Evolutionary conservation across 192 early-diverging fungal species (phyloP), one percentile per base, ranked within the genome.

Genomic region (Backusella tarrabulga): DNA sequence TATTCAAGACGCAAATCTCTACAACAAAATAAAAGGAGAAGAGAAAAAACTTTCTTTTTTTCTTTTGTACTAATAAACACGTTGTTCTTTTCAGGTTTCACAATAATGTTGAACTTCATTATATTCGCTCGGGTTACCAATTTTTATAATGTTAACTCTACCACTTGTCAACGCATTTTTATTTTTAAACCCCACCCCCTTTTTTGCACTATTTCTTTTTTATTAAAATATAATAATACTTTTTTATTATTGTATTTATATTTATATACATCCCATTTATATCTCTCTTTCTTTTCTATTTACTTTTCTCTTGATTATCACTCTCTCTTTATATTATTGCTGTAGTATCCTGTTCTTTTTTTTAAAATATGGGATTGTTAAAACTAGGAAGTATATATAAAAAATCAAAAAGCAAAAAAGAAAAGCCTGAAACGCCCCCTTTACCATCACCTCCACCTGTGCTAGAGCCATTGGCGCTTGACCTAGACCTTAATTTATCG

Each of bases 381-480:
- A 75, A 75, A 23, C 19, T 75, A 8, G 66, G 66, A 44, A 75
- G 74, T 42, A 67, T 75, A 32, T 75, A 75, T n/a, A 75, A 75
- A 34, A 44, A 63, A 75, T 50, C 44, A 32, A 44, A 67, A 41
- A 35, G 15, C 9, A 68, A 63, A 67, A 75, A 75, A 38, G 74
- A 75, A 7, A 68, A 34, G 23, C 19, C 4, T 19, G 41, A 63
- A 29, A 29, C 23, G 3, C 56, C 73, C 29, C 36, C 42, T 72
- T 50, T 72, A 19, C 71, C 71, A 50, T 40, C 38, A 40, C 34
- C 35, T 71, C 23, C 38, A 46, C 29, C 71, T 4, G 36, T 17
- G 17, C 56, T 46, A 11, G 60, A 75, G 7, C 66, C 66, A 68
- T 42, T 42, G 15, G 41, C 60, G 34, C 32, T 75, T 15, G 32